Evolutionary conservation across 202 grass and related monocot genomes (phyloP).

Genomic region (Cymbopogon flexuosus): DNA sequence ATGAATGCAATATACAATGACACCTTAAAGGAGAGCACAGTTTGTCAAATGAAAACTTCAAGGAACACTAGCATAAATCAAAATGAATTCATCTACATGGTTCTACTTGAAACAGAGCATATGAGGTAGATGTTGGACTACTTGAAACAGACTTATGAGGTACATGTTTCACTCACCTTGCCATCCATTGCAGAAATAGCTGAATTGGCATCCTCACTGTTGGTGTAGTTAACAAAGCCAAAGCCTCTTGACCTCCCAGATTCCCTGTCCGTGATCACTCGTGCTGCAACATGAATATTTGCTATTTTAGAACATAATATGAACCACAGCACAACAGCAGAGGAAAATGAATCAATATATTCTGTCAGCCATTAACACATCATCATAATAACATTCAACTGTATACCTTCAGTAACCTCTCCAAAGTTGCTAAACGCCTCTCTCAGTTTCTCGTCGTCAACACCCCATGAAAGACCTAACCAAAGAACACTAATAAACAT

Average conservation of each 20-base stretch:
- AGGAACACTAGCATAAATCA: neutral
- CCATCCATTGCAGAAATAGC: constrained; percentile 65
- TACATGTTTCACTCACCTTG: constrained; percentile 42
- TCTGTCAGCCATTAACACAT: neutral
- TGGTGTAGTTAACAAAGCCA: constrained; percentile 64
- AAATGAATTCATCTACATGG: neutral
- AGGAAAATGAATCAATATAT: neutral
- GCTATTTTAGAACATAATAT: neutral
- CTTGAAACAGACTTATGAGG: neutral
- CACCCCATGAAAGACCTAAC: constrained; percentile 57
- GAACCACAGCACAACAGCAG: neutral
- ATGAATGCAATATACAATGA: neutral
- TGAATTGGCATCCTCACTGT: constrained; percentile 33
- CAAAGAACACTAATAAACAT: neutral
- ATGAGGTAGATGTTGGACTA: neutral
- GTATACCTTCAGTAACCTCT: constrained; percentile 60
- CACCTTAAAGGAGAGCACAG: neutral
- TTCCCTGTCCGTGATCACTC: constrained; percentile 61
- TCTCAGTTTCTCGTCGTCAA: constrained; percentile 44
- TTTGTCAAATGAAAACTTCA: neutral
- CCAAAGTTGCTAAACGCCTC: constrained; percentile 61
- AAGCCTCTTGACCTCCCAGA: constrained; percentile 85
- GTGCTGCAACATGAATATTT: constrained; percentile 38
- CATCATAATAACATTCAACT: neutral
- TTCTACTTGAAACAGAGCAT: neutral